These are phyloP conservation scores for Sequoia sempervirens DNA, from an alignment of 75 land plant genomes.

Conservation along the genomic window DNA sequence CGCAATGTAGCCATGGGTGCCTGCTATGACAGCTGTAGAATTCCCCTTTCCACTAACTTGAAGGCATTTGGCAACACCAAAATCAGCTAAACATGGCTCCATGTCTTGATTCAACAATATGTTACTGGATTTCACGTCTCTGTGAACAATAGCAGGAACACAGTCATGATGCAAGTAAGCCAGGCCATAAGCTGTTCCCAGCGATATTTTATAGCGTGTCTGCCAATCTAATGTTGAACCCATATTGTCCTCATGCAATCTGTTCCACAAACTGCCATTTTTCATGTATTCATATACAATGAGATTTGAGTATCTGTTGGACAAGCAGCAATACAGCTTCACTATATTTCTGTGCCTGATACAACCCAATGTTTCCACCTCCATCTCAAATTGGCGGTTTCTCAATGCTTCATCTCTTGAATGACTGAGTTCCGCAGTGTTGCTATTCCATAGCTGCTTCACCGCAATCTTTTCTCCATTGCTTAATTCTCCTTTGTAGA, in stretches of 20 bases:
- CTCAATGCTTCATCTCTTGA: background rate
- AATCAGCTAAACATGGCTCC: slow-evolving; percentile 25
- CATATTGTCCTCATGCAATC: background rate
- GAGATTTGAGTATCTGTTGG: background rate
- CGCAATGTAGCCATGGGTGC: slow-evolving; percentile 65
- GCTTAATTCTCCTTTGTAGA: slow-evolving; percentile 53
- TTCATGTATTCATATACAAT: slow-evolving; percentile 9
- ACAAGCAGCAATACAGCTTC: slow-evolving; percentile 16
- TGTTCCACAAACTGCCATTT: slow-evolving; percentile 11
- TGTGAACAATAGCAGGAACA: slow-evolving; percentile 11
- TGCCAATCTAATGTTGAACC: slow-evolving; percentile 4
- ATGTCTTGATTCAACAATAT: background rate
- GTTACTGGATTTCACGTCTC: slow-evolving; percentile 13
- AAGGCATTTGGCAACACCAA: slow-evolving; percentile 60
- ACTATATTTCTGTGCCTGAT: slow-evolving; percentile 21
- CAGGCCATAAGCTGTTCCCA: slow-evolving; percentile 10
- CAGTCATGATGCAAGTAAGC: slow-evolving; percentile 13
- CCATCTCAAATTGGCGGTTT: slow-evolving; percentile 1
- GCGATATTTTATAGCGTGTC: slow-evolving; percentile 6
- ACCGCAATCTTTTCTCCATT: slow-evolving; percentile 53
- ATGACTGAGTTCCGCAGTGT: background rate
- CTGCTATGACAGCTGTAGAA: slow-evolving; percentile 39
- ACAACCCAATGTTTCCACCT: slow-evolving; percentile 8
- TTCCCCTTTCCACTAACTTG: slow-evolving; percentile 16
- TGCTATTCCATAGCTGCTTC: slow-evolving; percentile 59